Percentiles rank a stretch among this genome's conserved stretches.
phyloP scores from a whole-genome alignment of 2,329 filamentous ascomycete species.

The Bretziella fagacearum region DNA sequence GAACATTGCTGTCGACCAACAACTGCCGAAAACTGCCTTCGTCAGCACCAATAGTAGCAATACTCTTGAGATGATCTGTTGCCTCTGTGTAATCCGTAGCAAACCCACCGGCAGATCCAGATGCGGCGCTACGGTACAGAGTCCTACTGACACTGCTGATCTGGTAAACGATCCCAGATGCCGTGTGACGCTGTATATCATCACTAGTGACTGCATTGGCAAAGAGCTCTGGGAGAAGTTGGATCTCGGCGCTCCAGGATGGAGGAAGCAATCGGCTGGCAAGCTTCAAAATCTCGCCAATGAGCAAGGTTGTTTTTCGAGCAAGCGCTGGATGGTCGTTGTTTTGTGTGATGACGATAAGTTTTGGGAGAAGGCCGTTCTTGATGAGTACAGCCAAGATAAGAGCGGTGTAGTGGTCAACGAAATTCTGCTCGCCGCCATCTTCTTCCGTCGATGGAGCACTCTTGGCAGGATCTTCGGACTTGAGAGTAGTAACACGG shows the following conservation, averaged over 20 bases:
- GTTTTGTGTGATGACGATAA: slow-evolving; percentile 49
- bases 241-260: slow-evolving; percentile 66
- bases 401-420: slow-evolving; percentile 86
- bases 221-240: slow-evolving; percentile 76
- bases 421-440: slow-evolving; percentile 61
- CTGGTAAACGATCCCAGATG: slow-evolving; percentile 86
- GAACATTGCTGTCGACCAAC: slow-evolving; percentile 62
- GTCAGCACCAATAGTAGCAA: slow-evolving; percentile 22
- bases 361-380: slow-evolving; percentile 49
- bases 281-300: slow-evolving; percentile 82
- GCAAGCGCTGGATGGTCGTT: slow-evolving; percentile 53
- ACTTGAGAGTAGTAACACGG: slow-evolving; percentile 71
- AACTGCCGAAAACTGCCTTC: slow-evolving; percentile 48
- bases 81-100: slow-evolving; percentile 26
- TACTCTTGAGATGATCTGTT: slow-evolving; percentile 34
- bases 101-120: slow-evolving; percentile 1
- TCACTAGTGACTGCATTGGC: slow-evolving; percentile 56
- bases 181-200: slow-evolving; percentile 56
- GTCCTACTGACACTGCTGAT: slow-evolving; percentile 95
- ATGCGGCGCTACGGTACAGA: slow-evolving; percentile 54
- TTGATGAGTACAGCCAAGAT: slow-evolving; percentile 73
- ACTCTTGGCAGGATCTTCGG: slow-evolving; percentile 32
- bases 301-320: slow-evolving; percentile 74
- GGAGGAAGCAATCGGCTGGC: slow-evolving; percentile 71
- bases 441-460: slow-evolving; percentile 43